These are phyloP conservation scores for Tephrocybe sp. DNA, from an alignment of 768 basidiomycete species.

Conservation along the genomic window DNA sequence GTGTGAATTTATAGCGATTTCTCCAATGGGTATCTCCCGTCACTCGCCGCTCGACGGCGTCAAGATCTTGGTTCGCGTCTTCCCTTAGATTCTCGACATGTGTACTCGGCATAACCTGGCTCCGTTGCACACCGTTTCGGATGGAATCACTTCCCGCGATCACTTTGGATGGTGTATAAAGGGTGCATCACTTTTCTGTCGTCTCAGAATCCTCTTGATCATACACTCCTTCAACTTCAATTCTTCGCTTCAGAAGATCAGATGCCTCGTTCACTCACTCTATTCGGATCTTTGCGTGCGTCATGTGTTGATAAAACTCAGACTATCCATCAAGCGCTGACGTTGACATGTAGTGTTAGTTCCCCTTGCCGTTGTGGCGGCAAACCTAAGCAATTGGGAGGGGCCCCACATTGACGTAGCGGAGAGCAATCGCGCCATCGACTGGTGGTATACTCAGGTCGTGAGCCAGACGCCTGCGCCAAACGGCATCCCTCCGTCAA, in stretches of 20 bases:
- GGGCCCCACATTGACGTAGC: slow-evolving; percentile 15
- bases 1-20: no score
- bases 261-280: slow-evolving; percentile 1
- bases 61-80: background rate
- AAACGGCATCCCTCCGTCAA: slow-evolving; percentile 15
- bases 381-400: slow-evolving; percentile 13
- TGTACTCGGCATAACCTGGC: background rate
- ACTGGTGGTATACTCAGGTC: slow-evolving; percentile 18
- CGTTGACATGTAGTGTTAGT: background rate
- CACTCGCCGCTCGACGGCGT: background rate
- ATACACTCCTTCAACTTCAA: background rate
- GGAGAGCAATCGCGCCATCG: slow-evolving; percentile 12
- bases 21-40: background rate
- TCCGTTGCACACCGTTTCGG: slow-evolving; percentile 6
- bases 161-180: slow-evolving; percentile 7
- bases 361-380: slow-evolving; percentile 19
- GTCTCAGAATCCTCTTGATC: background rate
- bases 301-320: background rate
- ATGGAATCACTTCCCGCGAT: background rate
- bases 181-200: slow-evolving; percentile 1
- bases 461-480: slow-evolving; percentile 12
- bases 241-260: background rate
- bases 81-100: background rate
- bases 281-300: slow-evolving; percentile 10
- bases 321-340: background rate